These are phyloP conservation scores for Hypoxylon fuscum DNA, from an alignment of 495 filamentous ascomycete species.

Conservation along the genomic window DNA sequence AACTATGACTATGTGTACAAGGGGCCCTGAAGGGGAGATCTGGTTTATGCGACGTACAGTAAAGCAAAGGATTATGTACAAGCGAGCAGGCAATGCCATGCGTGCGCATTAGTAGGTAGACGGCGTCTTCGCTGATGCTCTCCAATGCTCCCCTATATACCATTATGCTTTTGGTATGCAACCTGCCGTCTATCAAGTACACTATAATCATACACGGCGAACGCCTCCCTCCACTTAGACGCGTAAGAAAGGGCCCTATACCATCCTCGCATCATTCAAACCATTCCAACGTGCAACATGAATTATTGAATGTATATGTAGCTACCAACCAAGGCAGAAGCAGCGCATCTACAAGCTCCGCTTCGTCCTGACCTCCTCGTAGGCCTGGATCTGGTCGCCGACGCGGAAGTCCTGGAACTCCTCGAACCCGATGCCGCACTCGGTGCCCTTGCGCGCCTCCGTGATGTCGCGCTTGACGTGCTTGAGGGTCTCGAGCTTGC, in stretches of 20 bases:
- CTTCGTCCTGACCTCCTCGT: conserved; percentile 81
- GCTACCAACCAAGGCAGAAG: too few relatives aligned
- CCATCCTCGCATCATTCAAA: too few relatives aligned
- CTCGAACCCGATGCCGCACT: conserved; percentile 91
- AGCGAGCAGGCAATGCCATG: neutral
- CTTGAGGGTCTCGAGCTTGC: conserved; percentile 80
- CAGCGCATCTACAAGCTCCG: conserved; percentile 62
- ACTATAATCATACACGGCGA: too few relatives aligned
- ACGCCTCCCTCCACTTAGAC: too few relatives aligned
- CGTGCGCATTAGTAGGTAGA: neutral
- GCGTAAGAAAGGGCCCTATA: too few relatives aligned
- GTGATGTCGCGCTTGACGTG: conserved; percentile 89
- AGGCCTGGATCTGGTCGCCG: conserved; percentile 87
- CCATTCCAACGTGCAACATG: too few relatives aligned
- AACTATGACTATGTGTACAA: neutral
- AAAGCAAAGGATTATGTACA: neutral
- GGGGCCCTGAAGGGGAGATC: conserved; percentile 1
- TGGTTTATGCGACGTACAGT: neutral
- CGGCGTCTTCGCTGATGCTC: too few relatives aligned
- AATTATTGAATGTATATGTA: too few relatives aligned
- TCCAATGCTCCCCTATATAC: neutral
- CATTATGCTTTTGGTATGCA: too few relatives aligned
- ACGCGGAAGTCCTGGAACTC: conserved; percentile 78
- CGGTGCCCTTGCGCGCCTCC: conserved; percentile 88
- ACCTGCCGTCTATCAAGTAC: neutral